phyloP scores from a whole-genome alignment of 768 basidiomycete genomes.

The Royoungia palumana region DNA sequence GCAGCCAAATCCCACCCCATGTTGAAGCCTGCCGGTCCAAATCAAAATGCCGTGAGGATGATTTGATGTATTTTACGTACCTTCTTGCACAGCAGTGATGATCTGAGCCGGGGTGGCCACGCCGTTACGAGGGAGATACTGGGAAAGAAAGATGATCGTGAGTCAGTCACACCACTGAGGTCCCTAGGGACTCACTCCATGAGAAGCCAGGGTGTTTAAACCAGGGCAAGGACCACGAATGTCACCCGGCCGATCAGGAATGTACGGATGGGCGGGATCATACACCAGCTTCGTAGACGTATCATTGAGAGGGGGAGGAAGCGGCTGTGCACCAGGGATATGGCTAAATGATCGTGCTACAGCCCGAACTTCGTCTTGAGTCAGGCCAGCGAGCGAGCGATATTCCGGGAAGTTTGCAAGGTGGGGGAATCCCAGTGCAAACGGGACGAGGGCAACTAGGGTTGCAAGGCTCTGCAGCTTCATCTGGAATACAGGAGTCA shows the following conservation, averaged over 20 bases:
- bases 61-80: not conserved
- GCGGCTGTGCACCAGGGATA: slow-evolving; percentile 23
- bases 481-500: too few species aligned
- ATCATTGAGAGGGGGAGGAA: slow-evolving; percentile 21
- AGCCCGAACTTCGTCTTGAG: slow-evolving; percentile 11
- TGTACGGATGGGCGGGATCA: slow-evolving; percentile 18
- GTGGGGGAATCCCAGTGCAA: slow-evolving; percentile 11
- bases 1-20: slow-evolving; percentile 22
- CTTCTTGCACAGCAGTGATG: slow-evolving; percentile 23
- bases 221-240: slow-evolving; percentile 27
- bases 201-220: slow-evolving; percentile 26
- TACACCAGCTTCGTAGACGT: slow-evolving; percentile 24
- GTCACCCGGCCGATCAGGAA: slow-evolving; percentile 15
- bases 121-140: slow-evolving; percentile 20
- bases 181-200: slow-evolving; percentile 16
- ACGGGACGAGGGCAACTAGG: slow-evolving; percentile 5
- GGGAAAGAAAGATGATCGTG: not conserved
- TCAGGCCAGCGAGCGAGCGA: slow-evolving; percentile 21
- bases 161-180: not conserved
- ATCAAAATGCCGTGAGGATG: not conserved
- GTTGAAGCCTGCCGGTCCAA: slow-evolving; percentile 16
- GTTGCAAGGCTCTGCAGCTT: slow-evolving; percentile 4
- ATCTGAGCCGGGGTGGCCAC: slow-evolving; percentile 23
- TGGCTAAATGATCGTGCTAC: slow-evolving; percentile 13
- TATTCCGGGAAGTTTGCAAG: slow-evolving; percentile 18